These are phyloP conservation scores for Chaetomiaceae sp. DNA, from an alignment of 2,329 filamentous ascomycete species.

Conservation along the genomic window DNA sequence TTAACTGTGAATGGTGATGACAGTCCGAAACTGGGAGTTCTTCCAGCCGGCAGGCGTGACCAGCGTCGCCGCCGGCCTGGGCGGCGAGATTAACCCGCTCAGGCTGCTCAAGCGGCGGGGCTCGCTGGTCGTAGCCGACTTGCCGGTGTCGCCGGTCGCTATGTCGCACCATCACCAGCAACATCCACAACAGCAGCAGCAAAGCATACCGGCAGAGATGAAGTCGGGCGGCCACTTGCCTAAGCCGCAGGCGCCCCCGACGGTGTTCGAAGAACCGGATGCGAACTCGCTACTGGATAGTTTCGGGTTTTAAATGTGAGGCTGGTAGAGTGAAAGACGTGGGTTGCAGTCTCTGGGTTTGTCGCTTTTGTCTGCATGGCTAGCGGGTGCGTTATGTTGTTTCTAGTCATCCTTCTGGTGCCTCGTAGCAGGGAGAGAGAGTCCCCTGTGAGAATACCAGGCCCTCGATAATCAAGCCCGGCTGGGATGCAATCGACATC, in stretches of 20 bases:
- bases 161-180: constrained; percentile 8
- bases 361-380: too few relatives aligned
- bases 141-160: constrained; percentile 40
- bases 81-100: constrained; percentile 54
- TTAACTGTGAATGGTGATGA: too few relatives aligned
- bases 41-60: constrained; percentile 40
- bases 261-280: constrained; percentile 89
- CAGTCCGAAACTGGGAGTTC: constrained; percentile 81
- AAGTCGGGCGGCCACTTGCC: constrained; percentile 32
- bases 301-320: constrained; percentile 70
- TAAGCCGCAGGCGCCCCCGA: constrained; percentile 54
- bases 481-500: too few relatives aligned
- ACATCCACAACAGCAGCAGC: background rate
- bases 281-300: constrained; percentile 80
- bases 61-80: constrained; percentile 30
- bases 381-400: too few relatives aligned
- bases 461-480: too few relatives aligned
- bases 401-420: too few relatives aligned
- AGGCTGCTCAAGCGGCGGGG: constrained; percentile 64
- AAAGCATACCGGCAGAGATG: constrained; percentile 34
- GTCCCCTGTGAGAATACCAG: too few relatives aligned
- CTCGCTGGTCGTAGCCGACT: constrained; percentile 74
- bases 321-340: background rate
- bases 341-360: background rate
- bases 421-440: too few relatives aligned